These are phyloP conservation scores for Aspergillus thermomutatus DNA, from an alignment of 2,329 filamentous ascomycete species.

Conservation along the genomic window DNA sequence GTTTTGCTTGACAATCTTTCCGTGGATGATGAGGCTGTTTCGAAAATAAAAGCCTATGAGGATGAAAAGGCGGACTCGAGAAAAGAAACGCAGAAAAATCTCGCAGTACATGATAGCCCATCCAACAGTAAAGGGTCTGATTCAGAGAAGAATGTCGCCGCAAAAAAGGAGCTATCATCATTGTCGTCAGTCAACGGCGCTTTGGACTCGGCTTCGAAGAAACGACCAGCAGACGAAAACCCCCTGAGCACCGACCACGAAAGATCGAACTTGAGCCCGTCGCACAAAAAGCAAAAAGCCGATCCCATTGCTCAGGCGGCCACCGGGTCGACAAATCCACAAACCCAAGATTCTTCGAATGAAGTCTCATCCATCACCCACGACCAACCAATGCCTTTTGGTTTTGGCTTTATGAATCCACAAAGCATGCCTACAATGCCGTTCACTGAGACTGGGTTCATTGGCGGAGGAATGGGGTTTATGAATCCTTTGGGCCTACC, in stretches of 20 bases:
- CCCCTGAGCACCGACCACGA: constrained; percentile 51
- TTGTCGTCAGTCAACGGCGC: constrained; percentile 31
- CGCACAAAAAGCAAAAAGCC: constrained; percentile 44
- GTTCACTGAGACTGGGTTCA: constrained; percentile 34
- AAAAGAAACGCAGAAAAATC: constrained; percentile 41
- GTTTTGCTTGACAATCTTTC: constrained; percentile 90
- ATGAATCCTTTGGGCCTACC: constrained; percentile 42
- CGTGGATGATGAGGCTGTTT: constrained; percentile 72
- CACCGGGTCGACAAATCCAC: constrained; percentile 7
- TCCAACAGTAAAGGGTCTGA: constrained; percentile 16
- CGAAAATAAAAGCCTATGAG: constrained; percentile 74
- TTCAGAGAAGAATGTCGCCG: constrained; percentile 7
- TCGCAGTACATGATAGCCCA: constrained; percentile 23
- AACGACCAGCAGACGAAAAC: constrained; percentile 75
- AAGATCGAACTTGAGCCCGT: constrained; percentile 32
- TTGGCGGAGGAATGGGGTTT: constrained; percentile 29
- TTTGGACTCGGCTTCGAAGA: constrained; percentile 57
- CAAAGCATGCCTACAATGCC: constrained; percentile 29
- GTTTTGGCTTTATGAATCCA: constrained; percentile 30
- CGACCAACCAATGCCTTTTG: constrained; percentile 36
- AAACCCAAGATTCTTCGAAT: constrained; percentile 15
- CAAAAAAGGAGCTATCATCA: constrained; percentile 24
- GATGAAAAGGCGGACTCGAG: constrained; percentile 48
- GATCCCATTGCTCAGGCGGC: constrained; percentile 28
- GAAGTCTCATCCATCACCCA: constrained; percentile 23